Evolutionary conservation across 2,329 filamentous ascomycete genomes (phyloP), one percentile per base, ranked within the genome.

Genomic region (Chaetoscypha palmicola): DNA sequence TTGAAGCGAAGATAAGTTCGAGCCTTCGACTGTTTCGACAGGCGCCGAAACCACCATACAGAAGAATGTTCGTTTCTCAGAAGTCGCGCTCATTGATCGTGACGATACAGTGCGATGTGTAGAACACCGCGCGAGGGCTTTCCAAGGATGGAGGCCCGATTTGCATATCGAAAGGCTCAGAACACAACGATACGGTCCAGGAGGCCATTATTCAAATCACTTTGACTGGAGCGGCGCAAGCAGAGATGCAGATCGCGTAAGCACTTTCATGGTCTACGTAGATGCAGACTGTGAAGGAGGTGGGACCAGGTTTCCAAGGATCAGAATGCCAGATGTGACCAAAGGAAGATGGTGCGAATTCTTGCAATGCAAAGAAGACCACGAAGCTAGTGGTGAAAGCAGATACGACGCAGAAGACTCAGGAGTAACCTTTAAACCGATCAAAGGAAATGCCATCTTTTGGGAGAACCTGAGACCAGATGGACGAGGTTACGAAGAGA

Each of bases 241-340:
- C 33, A 60, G 59, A 39, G 66, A 59, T 45, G 56, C 41, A 3
- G 68, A 67, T 26, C 64, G 77, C 0, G 61, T 75, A 4, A 76
- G 70, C 43, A 77, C 70, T 2, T 81, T 81, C 54, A 80, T 81
- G 75, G 77, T 81, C 1, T 81, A 79, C 54, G 58, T 81, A 0
- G 61, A 65, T 7, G 70, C 62, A 63, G 41, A 73, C 36, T 76
- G 74, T 49, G 65, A 65, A 12, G 77, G 77, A 1, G 77, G 77
- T 1, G 77, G 76, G 3, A 81, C 77, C 17, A 71, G 79, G 52
- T 81, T 81, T 44, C 77, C 77, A 3, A 62, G 71, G 2, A 48
- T 81, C 14, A 52, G 55, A 28, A 67, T 58, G 60, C 55, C 53
- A 9, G 71, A 72, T 24, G 43, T 45, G 12, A 67, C 64, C 17